phyloP scores from a whole-genome alignment of 768 basidiomycete genomes.

The Trametes cinnabarina region DNA sequence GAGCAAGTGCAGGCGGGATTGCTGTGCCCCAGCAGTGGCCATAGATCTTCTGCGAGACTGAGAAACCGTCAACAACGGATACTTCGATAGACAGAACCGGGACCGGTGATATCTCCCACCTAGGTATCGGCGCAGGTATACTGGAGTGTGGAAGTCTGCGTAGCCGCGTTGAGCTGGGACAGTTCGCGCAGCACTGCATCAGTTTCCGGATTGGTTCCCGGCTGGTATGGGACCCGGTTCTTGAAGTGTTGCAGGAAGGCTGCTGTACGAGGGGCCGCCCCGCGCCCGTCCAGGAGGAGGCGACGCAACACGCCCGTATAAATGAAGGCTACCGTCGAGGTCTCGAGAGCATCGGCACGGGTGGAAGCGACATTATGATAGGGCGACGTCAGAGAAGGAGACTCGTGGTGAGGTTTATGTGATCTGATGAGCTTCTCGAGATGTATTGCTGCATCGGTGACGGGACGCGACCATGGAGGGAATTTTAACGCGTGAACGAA shows the following conservation, averaged over 20 bases:
- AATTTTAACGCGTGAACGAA: slow-evolving; percentile 46
- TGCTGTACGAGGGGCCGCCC: slow-evolving; percentile 34
- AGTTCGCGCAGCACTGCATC: neutral
- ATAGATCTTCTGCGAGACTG: too few relatives aligned
- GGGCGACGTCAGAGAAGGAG: slow-evolving; percentile 20
- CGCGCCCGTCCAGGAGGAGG: slow-evolving; percentile 26
- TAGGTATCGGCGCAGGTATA: neutral
- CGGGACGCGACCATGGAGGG: slow-evolving; percentile 35
- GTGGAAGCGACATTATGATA: neutral
- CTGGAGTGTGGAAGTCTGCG: neutral
- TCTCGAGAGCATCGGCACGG: neutral
- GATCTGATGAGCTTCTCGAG: slow-evolving; percentile 33
- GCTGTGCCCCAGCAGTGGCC: too few relatives aligned
- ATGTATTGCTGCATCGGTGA: slow-evolving; percentile 41
- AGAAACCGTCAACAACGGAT: too few relatives aligned
- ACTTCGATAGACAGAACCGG: too few relatives aligned
- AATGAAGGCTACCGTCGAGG: slow-evolving; percentile 25
- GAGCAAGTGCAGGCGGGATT: too few relatives aligned
- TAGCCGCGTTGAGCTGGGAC: too few relatives aligned
- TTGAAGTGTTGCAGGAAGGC: slow-evolving; percentile 31
- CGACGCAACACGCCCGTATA: slow-evolving; percentile 41
- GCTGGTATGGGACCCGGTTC: slow-evolving; percentile 23
- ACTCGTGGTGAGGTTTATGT: neutral
- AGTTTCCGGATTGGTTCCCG: slow-evolving; percentile 19
- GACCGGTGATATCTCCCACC: neutral